phyloP scores from a whole-genome alignment of 495 filamentous ascomycete species.

The Hypoxylon fuscum region DNA sequence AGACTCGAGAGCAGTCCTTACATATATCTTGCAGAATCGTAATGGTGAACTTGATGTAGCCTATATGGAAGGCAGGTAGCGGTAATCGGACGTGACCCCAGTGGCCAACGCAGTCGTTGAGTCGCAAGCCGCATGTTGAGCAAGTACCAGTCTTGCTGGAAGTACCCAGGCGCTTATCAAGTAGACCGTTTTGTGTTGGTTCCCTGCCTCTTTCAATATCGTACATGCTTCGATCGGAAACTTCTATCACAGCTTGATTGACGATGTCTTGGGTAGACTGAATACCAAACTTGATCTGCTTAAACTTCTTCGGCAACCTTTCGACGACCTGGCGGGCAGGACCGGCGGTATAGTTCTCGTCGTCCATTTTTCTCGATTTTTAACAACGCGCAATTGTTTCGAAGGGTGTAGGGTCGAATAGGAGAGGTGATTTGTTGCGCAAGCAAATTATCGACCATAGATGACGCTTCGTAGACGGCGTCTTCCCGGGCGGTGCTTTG shows the following conservation, averaged over 20 bases:
- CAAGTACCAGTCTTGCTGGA: constrained; percentile 77
- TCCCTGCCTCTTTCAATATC: constrained; percentile 78
- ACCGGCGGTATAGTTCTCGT: constrained; percentile 48
- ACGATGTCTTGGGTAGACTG: constrained; percentile 94
- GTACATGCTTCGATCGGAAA: constrained; percentile 89
- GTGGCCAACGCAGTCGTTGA: constrained; percentile 89
- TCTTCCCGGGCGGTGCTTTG: too few relatives aligned
- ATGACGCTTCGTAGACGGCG: too few relatives aligned
- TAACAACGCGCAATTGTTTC: constrained; percentile 6
- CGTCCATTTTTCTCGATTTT: constrained; percentile 22
- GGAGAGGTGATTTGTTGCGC: constrained; percentile 9
- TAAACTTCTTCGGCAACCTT: constrained; percentile 86
- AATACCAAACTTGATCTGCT: constrained; percentile 91
- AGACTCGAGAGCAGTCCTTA: constrained; percentile 82
- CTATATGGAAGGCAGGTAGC: constrained; percentile 92
- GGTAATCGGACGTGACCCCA: constrained; percentile 92
- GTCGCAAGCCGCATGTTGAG: constrained; percentile 78
- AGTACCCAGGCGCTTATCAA: constrained; percentile 89
- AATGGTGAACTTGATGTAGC: constrained; percentile 91
- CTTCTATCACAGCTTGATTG: constrained; percentile 90
- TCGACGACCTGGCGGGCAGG: constrained; percentile 93
- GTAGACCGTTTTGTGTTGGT: constrained; percentile 79
- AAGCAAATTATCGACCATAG: constrained; percentile 4
- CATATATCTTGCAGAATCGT: constrained; percentile 91
- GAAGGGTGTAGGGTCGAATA: constrained; percentile 5